phyloP scores from a whole-genome alignment of 2,329 filamentous ascomycete species.

The Fusarium beomiforme region DNA sequence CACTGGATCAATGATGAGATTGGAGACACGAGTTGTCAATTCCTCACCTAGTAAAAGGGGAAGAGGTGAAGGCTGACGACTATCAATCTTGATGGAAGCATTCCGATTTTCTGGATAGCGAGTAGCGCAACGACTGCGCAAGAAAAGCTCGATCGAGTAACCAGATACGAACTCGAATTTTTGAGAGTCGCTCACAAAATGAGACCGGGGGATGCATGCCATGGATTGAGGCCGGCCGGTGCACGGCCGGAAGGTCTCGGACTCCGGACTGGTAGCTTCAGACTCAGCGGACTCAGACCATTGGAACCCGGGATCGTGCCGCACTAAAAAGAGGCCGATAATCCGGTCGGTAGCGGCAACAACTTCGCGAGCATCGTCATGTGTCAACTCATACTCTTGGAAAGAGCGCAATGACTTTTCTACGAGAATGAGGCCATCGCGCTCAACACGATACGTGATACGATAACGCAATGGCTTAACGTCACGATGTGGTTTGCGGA shows the following conservation, averaged over 20 bases:
- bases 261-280: slow-evolving; percentile 49
- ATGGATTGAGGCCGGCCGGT: slow-evolving; percentile 56
- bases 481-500: slow-evolving; percentile 45
- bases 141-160: slow-evolving; percentile 58
- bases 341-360: slow-evolving; percentile 61
- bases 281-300: slow-evolving; percentile 57
- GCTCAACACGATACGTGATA: slow-evolving; percentile 58
- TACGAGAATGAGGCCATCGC: slow-evolving; percentile 54
- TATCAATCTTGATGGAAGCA: slow-evolving; percentile 54
- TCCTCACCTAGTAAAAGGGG: slow-evolving; percentile 58
- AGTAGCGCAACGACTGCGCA: slow-evolving; percentile 54
- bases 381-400: slow-evolving; percentile 58
- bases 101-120: slow-evolving; percentile 51
- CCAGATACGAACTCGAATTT: slow-evolving; percentile 53
- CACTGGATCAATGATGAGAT: slow-evolving; percentile 54
- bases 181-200: slow-evolving; percentile 52
- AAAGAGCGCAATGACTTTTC: slow-evolving; percentile 61
- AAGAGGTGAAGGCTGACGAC: slow-evolving; percentile 59
- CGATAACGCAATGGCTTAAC: slow-evolving; percentile 60
- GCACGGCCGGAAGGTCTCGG: slow-evolving; percentile 53
- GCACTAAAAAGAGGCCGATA: slow-evolving; percentile 60
- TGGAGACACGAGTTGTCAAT: slow-evolving; percentile 57
- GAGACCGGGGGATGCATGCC: slow-evolving; percentile 55
- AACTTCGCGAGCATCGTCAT: slow-evolving; percentile 57
- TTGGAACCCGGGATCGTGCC: slow-evolving; percentile 60